Conservation (phyloP, 257 asterid species). For the Solanum etuberosum region DNA sequence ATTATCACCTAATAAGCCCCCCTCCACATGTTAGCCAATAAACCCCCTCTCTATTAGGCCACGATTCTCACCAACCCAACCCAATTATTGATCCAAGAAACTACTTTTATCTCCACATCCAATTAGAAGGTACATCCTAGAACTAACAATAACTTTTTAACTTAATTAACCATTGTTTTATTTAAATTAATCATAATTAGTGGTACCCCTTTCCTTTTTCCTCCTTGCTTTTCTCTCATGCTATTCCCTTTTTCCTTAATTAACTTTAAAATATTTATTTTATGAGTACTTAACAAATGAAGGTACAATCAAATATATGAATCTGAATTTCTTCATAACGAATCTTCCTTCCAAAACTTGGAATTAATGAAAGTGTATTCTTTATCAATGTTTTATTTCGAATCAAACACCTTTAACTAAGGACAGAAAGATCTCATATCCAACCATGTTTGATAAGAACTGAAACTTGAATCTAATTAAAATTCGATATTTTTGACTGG, state of each 20-base stretch:
- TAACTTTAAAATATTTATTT: neutral
- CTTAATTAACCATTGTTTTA: neutral
- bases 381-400: neutral
- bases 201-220: neutral
- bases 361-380: neutral
- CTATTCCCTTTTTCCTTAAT: neutral
- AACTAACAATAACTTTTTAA: neutral
- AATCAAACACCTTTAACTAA: neutral
- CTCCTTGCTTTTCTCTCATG: neutral
- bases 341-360: neutral
- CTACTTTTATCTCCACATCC: conserved; percentile 6
- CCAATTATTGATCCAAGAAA: conserved; percentile 26
- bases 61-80: conserved; percentile 29
- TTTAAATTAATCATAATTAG: neutral
- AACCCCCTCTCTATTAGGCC: conserved; percentile 21
- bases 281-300: neutral
- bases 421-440: neutral
- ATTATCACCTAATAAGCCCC: conserved; percentile 2
- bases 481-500: neutral
- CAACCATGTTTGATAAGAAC: neutral
- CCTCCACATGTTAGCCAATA: conserved; percentile 61
- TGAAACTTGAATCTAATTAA: neutral
- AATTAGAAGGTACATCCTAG: conserved; percentile 11
- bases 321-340: neutral
- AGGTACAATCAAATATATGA: neutral